Evolutionary conservation across 2,329 filamentous ascomycete genomes (phyloP), one percentile per base, ranked within the genome.

Genomic region (Diaporthe sp.): DNA sequence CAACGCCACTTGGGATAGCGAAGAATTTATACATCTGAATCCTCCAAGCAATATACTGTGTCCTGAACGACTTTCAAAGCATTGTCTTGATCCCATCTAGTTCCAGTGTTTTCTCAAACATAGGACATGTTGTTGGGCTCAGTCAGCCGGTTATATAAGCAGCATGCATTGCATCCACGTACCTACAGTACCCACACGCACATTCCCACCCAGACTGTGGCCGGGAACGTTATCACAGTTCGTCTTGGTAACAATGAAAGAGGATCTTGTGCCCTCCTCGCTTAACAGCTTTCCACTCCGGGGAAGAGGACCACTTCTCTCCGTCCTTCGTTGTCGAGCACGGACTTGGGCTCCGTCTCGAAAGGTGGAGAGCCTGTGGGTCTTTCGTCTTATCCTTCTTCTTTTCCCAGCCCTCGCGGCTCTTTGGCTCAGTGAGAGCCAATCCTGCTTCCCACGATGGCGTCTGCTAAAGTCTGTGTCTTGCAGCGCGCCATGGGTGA

Each of bases 391-490:
- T 61, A 4, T 17, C 19, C 10, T 57, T n/a, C 22, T 39, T n/a
- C 15, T 49, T 57, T 12, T 9, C 19, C n/a, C 25, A 31, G 31
- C 13, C 31, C 28, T 39, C 73, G 65, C 73, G 65, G 69, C 65
- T 71, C 49, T 25, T 44, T 62, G 59, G 31, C 25, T 67, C 73
- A 74, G 58, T 62, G 34, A 44, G n/a, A 57, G 34, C 44, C 44
- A 39, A 9, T 19, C 55, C 39, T 51, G 25, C 22, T 55, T 71
- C 46, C 65, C 73, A 46, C 55, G 17, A 67, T 71, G 73, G 73
- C 65, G 73, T n/a, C 39, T 74, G 59, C 13, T 49, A 62, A 25
- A 2, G 37, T 25, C n/a, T 28, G 39, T 42, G 58, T 62, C 59
- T 22, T 62, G 59, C 59, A 62, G 39, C 7, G 25, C 58, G 58